Evolutionary conservation across 305 asterid species (phyloP).

Genomic region (Ilex paraguariensis): DNA sequence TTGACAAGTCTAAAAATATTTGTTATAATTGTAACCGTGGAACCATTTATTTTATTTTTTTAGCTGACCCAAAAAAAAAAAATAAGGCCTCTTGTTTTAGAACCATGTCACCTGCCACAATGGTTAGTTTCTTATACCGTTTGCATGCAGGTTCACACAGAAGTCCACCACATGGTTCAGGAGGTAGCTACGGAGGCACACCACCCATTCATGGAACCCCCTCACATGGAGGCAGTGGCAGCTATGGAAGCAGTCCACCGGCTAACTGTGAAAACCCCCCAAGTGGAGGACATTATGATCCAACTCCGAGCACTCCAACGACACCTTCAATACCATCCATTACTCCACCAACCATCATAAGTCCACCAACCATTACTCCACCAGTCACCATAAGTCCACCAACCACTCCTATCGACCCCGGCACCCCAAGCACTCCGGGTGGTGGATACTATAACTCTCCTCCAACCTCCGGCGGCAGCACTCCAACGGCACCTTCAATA

Average conservation of each 20-base stretch:
- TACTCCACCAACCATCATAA: constrained; percentile 4
- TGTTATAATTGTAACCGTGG: too few relatives aligned
- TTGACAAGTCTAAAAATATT: too few relatives aligned
- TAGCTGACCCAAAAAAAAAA: too few relatives aligned
- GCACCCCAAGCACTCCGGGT: constrained; percentile 3
- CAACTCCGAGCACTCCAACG: constrained; percentile 20
- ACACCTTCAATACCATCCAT: constrained; percentile 22
- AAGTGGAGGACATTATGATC: constrained; percentile 33
- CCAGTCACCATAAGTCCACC: constrained; percentile 42
- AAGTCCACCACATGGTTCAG: constrained; percentile 28
- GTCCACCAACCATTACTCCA: constrained; percentile 29
- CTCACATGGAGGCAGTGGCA: constrained; percentile 32
- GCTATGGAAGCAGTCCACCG: constrained; percentile 33
- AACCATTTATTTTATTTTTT: too few relatives aligned
- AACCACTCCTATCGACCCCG: constrained; percentile 31
- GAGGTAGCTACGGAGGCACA: constrained; percentile 32
- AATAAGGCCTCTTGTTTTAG: too few relatives aligned
- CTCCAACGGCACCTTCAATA: constrained; percentile 18
- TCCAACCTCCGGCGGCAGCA: constrained; percentile 34
- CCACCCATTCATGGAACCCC: constrained; percentile 33
- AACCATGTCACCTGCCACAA: too few relatives aligned
- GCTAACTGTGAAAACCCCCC: constrained; percentile 57
- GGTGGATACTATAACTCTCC: constrained; percentile 30
- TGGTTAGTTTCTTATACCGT: neutral
- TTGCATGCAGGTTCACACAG: constrained; percentile 33